Evolutionary conservation across 805 yeast species (phyloP).

Genomic region (Nakazawaea ishiwadae): DNA sequence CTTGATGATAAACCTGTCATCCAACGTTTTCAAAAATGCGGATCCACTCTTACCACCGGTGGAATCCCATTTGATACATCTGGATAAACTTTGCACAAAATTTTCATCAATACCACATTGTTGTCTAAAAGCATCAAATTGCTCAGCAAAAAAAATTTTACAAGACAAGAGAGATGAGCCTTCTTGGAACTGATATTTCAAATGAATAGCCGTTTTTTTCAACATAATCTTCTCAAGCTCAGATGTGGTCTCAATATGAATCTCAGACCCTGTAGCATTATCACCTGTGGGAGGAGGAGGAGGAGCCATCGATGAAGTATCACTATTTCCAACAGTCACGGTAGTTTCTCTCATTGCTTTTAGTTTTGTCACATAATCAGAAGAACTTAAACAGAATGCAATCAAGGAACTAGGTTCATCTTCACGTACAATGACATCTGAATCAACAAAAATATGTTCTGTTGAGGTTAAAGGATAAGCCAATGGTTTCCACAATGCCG

Average conservation of each 20-base stretch:
- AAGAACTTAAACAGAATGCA: conserved; percentile 85
- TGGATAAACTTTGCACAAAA: conserved; percentile 82
- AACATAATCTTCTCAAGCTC: conserved; percentile 66
- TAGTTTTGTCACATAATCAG: conserved; percentile 56
- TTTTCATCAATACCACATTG: conserved; percentile 73
- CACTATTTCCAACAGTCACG: conserved; percentile 7
- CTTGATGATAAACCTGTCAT: conserved; percentile 84
- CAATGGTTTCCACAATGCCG: conserved; percentile 91
- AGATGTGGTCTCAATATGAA: conserved; percentile 9
- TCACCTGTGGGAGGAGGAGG: conserved; percentile 21
- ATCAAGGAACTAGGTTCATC: conserved; percentile 95
- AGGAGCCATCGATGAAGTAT: conserved; percentile 9
- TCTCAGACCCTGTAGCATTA: conserved; percentile 18
- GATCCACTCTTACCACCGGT: conserved; percentile 97
- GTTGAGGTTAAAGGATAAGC: conserved; percentile 74
- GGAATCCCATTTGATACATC: conserved; percentile 95
- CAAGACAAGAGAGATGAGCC: conserved; percentile 81
- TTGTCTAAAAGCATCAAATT: conserved; percentile 88
- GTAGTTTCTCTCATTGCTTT: conserved; percentile 13
- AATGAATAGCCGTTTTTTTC: conserved; percentile 81
- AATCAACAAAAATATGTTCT: conserved; percentile 91
- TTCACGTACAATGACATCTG: conserved; percentile 89
- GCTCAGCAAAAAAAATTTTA: conserved; percentile 92
- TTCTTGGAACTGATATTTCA: conserved; percentile 88
- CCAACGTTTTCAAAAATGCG: conserved; percentile 86